Base-by-base conservation (phyloP, 2,329 filamentous ascomycete genomes). In the Canariomyces notabilis region DNA sequence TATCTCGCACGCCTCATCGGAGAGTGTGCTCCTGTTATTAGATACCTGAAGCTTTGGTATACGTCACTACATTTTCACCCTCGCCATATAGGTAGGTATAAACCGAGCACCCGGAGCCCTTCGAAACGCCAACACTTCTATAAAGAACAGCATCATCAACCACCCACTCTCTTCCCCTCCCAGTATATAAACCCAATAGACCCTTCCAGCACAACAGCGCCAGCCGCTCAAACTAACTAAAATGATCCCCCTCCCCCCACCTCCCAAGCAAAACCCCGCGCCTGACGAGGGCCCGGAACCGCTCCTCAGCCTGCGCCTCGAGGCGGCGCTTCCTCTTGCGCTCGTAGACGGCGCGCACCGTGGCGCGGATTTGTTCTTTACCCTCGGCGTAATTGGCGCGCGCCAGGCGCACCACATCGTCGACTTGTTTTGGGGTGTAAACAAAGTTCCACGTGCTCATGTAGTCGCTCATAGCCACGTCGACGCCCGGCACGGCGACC, bases 401-500 rank as follows among this genome's bases (percentile, higher is more conserved):
- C 1, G 93, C 90, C 21, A 98, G 75, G 5, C 77, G 75, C 2
- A 95, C 85, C 0, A 95, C 89, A 20, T 80, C 79, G 57, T 97
- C 90, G 42, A 98, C 82, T 64, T 98, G 85, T 47, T 93, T 83
- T 0, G 89, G 84, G 2, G 87, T 94, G 65, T 97, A 98, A 22
- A 96, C 83, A 63, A 97, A 97, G 63, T 98, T 98, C 93, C 93
- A 98, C 0, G 93, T 98, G 56, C 82, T 88, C 72, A 97, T 81
- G 66, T 89, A 97, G 50, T 95, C 89, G 43, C 80, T 86, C 2
- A 77, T 79, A 19, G 83, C 82, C 0, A 93, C 93, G 56, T 95
- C 85, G n/a, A 97, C 84, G 35, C 80, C 86, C 0, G 83, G 77
- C 2, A 39, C 52, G 0, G 89, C 84, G 50, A 85, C 84, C 0